Evolutionary conservation across 2,329 filamentous ascomycete genomes (phyloP).

Genomic region (Sporothrix humicola): DNA sequence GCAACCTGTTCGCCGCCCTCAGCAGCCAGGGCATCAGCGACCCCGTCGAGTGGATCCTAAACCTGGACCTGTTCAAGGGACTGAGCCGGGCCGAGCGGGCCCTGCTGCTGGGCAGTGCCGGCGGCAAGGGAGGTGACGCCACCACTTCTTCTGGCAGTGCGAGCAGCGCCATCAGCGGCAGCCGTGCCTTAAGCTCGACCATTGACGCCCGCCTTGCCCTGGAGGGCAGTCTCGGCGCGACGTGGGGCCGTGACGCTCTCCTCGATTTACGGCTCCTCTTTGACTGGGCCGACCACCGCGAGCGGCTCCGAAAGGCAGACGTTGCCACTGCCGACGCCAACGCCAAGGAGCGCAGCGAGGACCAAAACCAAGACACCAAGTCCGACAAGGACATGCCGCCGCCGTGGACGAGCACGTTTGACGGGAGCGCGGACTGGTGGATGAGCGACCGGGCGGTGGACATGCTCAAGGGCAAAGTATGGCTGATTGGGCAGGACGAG

Average conservation of each 20-base stretch:
- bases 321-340: background rate
- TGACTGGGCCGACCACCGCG: slow-evolving; percentile 60
- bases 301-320: slow-evolving; percentile 34
- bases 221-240: slow-evolving; percentile 53
- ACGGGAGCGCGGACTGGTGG: slow-evolving; percentile 56
- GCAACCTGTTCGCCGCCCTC: background rate
- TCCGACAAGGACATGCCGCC: background rate
- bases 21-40: slow-evolving; percentile 37
- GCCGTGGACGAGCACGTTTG: slow-evolving; percentile 33
- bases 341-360: background rate
- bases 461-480: slow-evolving; percentile 60
- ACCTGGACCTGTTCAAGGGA: slow-evolving; percentile 59
- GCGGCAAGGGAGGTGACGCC: background rate
- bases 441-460: slow-evolving; percentile 62
- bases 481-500: slow-evolving; percentile 53
- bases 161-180: background rate
- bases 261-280: slow-evolving; percentile 60
- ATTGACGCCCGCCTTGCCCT: slow-evolving; percentile 77
- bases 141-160: slow-evolving; percentile 36
- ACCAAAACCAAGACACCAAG: slow-evolving; percentile 23
- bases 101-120: slow-evolving; percentile 59
- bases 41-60: slow-evolving; percentile 77
- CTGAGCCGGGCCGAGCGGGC: slow-evolving; percentile 71
- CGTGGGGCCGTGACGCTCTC: slow-evolving; percentile 50
- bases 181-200: slow-evolving; percentile 44